A percentile compares a stretch with the other conserved stretches of the same genome.
Evolutionary conservation across 2,329 filamentous ascomycete species (phyloP).

Genomic region (Cladosporium sp.): DNA sequence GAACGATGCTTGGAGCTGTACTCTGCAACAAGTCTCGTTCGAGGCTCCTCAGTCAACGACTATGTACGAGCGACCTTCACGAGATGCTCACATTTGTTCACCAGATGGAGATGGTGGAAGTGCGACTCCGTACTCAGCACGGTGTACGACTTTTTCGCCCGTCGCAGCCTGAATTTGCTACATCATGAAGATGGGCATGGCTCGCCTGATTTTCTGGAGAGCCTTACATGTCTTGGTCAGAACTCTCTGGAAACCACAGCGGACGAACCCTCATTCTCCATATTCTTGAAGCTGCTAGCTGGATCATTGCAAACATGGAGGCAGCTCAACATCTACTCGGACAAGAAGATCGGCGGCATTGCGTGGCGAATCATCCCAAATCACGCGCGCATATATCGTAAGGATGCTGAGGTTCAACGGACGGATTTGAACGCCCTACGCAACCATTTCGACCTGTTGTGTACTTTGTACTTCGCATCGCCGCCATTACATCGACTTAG

Average conservation of each 20-base stretch:
- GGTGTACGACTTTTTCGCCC: constrained; percentile 62
- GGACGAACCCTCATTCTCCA: constrained; percentile 58
- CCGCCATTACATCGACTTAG: constrained; percentile 56
- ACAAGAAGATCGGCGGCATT: constrained; percentile 58
- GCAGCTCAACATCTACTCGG: constrained; percentile 42
- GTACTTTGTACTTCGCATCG: constrained; percentile 59
- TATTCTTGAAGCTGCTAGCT: constrained; percentile 59
- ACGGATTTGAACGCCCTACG: constrained; percentile 58
- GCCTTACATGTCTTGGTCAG: constrained; percentile 39
- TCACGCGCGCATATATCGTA: constrained; percentile 60
- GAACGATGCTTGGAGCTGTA: constrained; percentile 51
- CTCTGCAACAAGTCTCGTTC: constrained; percentile 40
- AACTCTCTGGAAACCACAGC: constrained; percentile 44
- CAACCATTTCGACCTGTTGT: constrained; percentile 63
- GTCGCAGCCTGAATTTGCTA: constrained; percentile 53
- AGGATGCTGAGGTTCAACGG: constrained; percentile 55
- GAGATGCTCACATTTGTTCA: constrained; percentile 56
- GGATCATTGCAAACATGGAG: constrained; percentile 52
- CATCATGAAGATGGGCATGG: constrained; percentile 52
- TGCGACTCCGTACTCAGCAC: constrained; percentile 56
- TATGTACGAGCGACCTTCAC: constrained; percentile 55
- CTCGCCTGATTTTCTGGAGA: constrained; percentile 56
- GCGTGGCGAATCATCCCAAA: constrained; percentile 61
- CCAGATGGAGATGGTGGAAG: constrained; percentile 57
- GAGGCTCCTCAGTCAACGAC: constrained; percentile 52